Percentiles rank a stretch among this genome's conserved stretches.
These are phyloP conservation scores for Mitosporidium daphniae DNA, from an alignment of 371 early-diverging fungal genomes.

Conservation along the genomic window DNA sequence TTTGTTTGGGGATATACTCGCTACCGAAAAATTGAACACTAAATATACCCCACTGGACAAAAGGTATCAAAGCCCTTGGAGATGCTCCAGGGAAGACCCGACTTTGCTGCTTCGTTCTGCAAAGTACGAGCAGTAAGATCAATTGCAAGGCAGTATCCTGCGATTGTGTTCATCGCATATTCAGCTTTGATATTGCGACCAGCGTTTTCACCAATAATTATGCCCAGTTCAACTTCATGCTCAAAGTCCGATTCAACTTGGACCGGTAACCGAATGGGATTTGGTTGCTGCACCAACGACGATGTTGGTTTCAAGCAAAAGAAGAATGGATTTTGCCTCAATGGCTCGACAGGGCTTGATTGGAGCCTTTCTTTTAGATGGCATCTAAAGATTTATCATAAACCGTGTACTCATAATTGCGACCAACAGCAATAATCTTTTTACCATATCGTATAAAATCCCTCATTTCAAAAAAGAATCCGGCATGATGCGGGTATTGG, in stretches of 20 bases:
- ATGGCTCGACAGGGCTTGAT: no score
- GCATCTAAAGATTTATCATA: no score
- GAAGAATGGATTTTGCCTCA: no score
- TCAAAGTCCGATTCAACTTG: no score
- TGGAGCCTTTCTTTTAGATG: no score
- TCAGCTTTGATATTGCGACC: constrained; percentile 26
- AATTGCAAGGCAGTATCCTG: constrained; percentile 42
- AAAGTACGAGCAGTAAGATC: constrained; percentile 63
- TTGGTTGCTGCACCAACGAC: no score
- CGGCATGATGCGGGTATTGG: no score
- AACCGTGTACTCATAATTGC: constrained; percentile 20
- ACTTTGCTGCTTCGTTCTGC: constrained; percentile 10
- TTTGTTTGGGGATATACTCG: constrained; percentile 28
- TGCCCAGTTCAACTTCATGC: constrained; percentile 39
- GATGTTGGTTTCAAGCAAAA: no score
- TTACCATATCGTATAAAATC: constrained; percentile 13
- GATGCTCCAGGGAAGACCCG: constrained; percentile 36
- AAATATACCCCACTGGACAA: constrained; percentile 21
- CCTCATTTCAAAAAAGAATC: no score
- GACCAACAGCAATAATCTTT: constrained; percentile 58
- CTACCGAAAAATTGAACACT: constrained; percentile 4
- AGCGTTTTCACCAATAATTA: constrained; percentile 43
- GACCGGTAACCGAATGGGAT: no score
- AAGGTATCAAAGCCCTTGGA: constrained; percentile 80
- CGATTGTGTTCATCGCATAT: constrained; percentile 22